Percentiles rank a stretch among this genome's conserved stretches.
Evolutionary conservation across 768 basidiomycete genomes (phyloP).

Genomic region (Dentipellis sp.): DNA sequence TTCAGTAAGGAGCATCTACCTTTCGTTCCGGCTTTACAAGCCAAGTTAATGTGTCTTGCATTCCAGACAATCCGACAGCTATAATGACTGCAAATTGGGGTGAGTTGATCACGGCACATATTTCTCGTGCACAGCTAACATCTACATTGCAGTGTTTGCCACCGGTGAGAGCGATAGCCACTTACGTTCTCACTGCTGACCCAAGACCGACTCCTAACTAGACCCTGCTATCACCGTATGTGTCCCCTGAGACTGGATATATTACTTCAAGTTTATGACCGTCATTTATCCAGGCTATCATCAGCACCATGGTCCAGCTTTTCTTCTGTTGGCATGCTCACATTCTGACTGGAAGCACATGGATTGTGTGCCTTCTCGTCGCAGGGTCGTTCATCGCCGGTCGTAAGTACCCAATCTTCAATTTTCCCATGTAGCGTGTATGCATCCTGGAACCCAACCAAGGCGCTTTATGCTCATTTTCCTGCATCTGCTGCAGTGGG

Average conservation of each 20-base stretch:
- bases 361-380: slow-evolving; percentile 20
- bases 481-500: slow-evolving; percentile 18
- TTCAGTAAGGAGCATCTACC: background rate
- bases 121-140: background rate
- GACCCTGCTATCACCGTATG: slow-evolving; percentile 7
- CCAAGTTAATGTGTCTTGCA: background rate
- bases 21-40: too few species aligned
- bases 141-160: background rate
- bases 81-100: slow-evolving; percentile 5
- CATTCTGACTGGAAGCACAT: slow-evolving; percentile 22
- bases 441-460: background rate
- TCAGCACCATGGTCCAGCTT: slow-evolving; percentile 33
- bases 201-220: background rate
- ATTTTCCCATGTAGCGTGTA: background rate
- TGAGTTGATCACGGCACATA: background rate
- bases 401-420: slow-evolving; percentile 15
- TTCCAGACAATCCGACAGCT: background rate
- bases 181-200: background rate
- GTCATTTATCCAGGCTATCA: slow-evolving; percentile 18
- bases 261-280: slow-evolving; percentile 3
- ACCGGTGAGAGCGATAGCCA: background rate
- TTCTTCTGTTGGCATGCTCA: slow-evolving; percentile 39
- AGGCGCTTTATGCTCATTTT: background rate
- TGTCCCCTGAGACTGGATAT: too few species aligned
- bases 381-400: slow-evolving; percentile 19